Evolutionary conservation across 768 basidiomycete species (phyloP).

Genomic region (Dendrothele bispora): DNA sequence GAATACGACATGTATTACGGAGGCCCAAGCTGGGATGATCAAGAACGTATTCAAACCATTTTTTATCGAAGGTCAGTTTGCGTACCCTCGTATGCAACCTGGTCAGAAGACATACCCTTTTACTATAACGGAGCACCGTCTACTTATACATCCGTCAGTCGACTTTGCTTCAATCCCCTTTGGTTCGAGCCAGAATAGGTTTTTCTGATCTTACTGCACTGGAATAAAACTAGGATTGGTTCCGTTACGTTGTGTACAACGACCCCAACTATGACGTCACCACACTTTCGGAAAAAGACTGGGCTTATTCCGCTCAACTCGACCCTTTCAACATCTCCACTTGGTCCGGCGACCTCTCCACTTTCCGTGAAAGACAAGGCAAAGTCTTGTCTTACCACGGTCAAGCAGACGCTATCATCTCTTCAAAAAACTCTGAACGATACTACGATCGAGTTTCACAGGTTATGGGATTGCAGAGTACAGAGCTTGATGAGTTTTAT

Average conservation of each 20-base stretch:
- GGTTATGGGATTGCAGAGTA: slow-evolving; percentile 11
- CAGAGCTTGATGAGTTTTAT: slow-evolving; percentile 20
- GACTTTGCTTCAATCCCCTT: not conserved
- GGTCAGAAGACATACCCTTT: slow-evolving; percentile 4
- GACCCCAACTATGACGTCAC: slow-evolving; percentile 2
- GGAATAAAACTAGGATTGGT: slow-evolving; percentile 12
- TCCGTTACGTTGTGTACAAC: slow-evolving; percentile 7
- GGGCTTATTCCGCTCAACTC: not conserved
- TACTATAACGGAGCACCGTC: slow-evolving; percentile 4
- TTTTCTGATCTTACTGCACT: too few relatives aligned
- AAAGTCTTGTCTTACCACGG: slow-evolving; percentile 21
- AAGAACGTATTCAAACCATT: slow-evolving; percentile 12
- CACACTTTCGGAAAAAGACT: slow-evolving; percentile 3
- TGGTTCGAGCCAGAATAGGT: too few relatives aligned
- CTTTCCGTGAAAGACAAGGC: slow-evolving; percentile 15
- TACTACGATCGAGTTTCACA: slow-evolving; percentile 16
- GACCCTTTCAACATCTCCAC: slow-evolving; percentile 7
- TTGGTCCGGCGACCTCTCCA: slow-evolving; percentile 13
- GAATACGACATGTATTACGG: slow-evolving; percentile 11
- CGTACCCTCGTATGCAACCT: slow-evolving; percentile 14
- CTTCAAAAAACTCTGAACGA: slow-evolving; percentile 15
- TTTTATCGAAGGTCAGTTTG: slow-evolving; percentile 8
- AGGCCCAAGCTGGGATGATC: slow-evolving; percentile 13
- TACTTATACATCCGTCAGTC: slow-evolving; percentile 2
- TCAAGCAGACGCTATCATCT: slow-evolving; percentile 13